A percentile compares a stretch with the other conserved stretches of the same genome.
These are phyloP conservation scores for Pharus latifolius DNA, from an alignment of 176 grass and related monocot species.

Conservation along the genomic window DNA sequence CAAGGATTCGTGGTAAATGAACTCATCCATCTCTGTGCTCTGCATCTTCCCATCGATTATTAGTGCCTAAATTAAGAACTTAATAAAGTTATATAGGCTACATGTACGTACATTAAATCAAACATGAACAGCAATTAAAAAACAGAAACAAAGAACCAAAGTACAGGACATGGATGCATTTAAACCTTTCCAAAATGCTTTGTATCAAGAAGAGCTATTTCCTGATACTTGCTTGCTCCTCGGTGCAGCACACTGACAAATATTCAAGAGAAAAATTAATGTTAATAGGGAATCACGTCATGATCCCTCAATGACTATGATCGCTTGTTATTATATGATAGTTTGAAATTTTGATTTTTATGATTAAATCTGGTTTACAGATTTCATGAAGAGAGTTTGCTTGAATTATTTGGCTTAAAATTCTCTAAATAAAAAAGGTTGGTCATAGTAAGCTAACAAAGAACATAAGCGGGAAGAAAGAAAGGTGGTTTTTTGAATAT, in stretches of 20 bases:
- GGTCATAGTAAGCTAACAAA: no score
- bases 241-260: constrained; percentile 49
- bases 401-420: no score
- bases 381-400: no score
- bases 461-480: no score
- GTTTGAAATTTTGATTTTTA: no score
- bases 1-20: constrained; percentile 77
- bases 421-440: no score
- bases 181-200: constrained; percentile 82
- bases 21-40: constrained; percentile 69
- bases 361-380: no score
- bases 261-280: neutral
- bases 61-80: constrained; percentile 21
- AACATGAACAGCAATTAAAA: neutral
- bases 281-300: no score
- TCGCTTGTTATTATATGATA: no score
- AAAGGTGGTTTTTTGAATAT: no score
- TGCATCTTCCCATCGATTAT: constrained; percentile 87
- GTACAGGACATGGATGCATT: neutral
- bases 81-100: neutral
- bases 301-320: no score
- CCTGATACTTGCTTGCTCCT: constrained; percentile 59
- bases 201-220: constrained; percentile 62
- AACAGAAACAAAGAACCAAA: neutral
- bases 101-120: neutral